phyloP scores from a whole-genome alignment of 768 basidiomycete species.

The Infundibulicybe gibba region DNA sequence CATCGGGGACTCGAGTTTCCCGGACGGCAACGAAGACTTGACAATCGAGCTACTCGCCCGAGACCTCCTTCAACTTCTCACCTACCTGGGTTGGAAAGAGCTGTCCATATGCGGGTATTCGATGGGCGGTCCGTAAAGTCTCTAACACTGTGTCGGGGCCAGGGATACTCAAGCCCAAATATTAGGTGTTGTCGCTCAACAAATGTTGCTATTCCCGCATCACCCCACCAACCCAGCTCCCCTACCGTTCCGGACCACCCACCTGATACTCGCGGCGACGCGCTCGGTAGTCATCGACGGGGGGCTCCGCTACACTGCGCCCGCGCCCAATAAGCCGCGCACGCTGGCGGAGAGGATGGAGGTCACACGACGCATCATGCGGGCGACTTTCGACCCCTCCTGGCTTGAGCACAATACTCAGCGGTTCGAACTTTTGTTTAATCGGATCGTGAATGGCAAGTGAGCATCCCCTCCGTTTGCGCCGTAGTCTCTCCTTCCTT shows the following conservation, averaged over 20 bases:
- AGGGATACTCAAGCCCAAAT: too few species aligned
- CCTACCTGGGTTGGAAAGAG: constrained; percentile 34
- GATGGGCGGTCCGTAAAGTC: constrained; percentile 41
- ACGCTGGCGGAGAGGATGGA: constrained; percentile 21
- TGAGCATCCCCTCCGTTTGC: constrained; percentile 11
- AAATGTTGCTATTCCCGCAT: constrained; percentile 39
- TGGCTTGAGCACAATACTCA: constrained; percentile 20
- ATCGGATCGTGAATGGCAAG: constrained; percentile 13
- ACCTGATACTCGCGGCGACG: constrained; percentile 36
- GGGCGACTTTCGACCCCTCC: constrained; percentile 20
- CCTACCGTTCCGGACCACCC: constrained; percentile 36
- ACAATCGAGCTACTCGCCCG: constrained; percentile 43
- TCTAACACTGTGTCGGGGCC: neutral
- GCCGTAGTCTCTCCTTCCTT: too few species aligned
- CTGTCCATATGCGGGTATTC: constrained; percentile 45
- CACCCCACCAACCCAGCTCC: constrained; percentile 26
- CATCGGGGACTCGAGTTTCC: constrained; percentile 39
- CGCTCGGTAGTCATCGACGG: constrained; percentile 21
- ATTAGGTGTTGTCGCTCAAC: constrained; percentile 38
- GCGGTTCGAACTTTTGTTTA: constrained; percentile 19
- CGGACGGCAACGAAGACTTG: constrained; percentile 28
- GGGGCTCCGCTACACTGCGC: constrained; percentile 17
- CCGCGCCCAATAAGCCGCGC: constrained; percentile 15
- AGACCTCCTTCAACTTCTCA: constrained; percentile 37
- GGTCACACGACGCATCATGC: constrained; percentile 17